Evolutionary conservation across 2,329 filamentous ascomycete genomes (phyloP).

Genomic region (Hysterium pulicare): DNA sequence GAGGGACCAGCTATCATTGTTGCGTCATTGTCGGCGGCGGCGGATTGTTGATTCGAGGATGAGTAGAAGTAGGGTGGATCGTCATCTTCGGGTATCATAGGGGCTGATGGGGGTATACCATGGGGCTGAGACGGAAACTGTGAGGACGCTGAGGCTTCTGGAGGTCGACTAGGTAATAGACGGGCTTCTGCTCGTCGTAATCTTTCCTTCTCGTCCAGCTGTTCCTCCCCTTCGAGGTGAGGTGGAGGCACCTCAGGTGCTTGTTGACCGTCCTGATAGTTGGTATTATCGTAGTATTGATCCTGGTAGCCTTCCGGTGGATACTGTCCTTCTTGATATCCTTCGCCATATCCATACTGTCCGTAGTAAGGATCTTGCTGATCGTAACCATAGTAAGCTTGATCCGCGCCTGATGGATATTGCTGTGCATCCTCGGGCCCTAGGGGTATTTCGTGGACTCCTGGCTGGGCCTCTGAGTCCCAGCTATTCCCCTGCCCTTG

Average conservation of each 20-base stretch:
- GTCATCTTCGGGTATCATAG: constrained; percentile 33
- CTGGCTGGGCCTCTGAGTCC: constrained; percentile 10
- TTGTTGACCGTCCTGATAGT: constrained; percentile 25
- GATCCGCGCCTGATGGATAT: constrained; percentile 8
- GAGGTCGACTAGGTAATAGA: constrained; percentile 76
- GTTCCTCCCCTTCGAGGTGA: constrained; percentile 57
- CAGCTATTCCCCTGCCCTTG: constrained; percentile 16
- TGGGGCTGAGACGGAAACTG: constrained; percentile 40
- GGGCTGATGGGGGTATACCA: constrained; percentile 33
- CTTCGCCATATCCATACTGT: constrained; percentile 18
- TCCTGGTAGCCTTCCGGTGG: constrained; percentile 28
- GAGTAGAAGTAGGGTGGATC: constrained; percentile 21
- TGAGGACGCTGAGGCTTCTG: constrained; percentile 45
- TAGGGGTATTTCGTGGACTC: constrained; percentile 21
- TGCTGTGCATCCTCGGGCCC: constrained; percentile 14
- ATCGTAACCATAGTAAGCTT: constrained; percentile 25
- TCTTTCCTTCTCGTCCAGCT: constrained; percentile 76
- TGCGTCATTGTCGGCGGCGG: background rate
- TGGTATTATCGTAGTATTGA: constrained; percentile 14
- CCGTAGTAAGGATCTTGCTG: constrained; percentile 12
- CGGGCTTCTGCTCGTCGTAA: constrained; percentile 73
- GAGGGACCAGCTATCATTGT: background rate
- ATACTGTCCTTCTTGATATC: constrained; percentile 28
- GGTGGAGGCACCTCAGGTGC: constrained; percentile 54
- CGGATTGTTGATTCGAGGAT: constrained; percentile 7